Evolutionary conservation across 257 asterid species (phyloP), one percentile per base, ranked within the genome.

Genomic region (Coffea eugenioides): DNA sequence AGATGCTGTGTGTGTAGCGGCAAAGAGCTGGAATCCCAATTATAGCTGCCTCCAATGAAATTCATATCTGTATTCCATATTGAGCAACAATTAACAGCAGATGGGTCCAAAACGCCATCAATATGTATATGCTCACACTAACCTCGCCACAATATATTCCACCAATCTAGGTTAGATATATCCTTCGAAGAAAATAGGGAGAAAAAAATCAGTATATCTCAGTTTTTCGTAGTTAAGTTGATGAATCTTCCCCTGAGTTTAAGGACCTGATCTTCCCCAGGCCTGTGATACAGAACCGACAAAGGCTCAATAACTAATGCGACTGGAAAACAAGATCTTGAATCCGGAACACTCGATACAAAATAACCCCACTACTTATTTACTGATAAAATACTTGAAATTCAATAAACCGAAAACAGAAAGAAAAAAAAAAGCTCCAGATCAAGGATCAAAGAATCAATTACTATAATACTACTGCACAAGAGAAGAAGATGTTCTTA

Each of bases 241-340:
- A 67, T 67, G 36, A 43, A 20, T 25, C 12, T 69, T 43, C 14
- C 73, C 56, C 25, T 51, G 10, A 45, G 57, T 5, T 72, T 8
- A 54, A 72, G 13, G 18, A 20, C 73, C 66, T 73, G n/a, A 78
- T 62, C 73, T 34, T 36, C 8, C 31, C 21, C 49, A 1, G 15
- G 39, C 23, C 62, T 56, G 23, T 56, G 62, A 56, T 59, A 59
- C 66, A 59, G 66, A 59, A 59, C 31, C 31, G 27, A 59, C 69
- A 25, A 21, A 59, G 31, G 11, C 1, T 2, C 41, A 65, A 9
- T 12, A 65, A 11, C 62, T 34, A 74, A 80, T 12, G 54, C 54
- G 11, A 80, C 43, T 66, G 15, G 5, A 80, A 75, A 57, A 54
- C 41, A 54, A 18, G 52, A 80, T 80, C 83, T 66, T 73, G 74